Percentiles rank a stretch among this genome's conserved stretches.
Evolutionary conservation across 129 eudicot species (phyloP).

Genomic region (Artemisia annua): DNA sequence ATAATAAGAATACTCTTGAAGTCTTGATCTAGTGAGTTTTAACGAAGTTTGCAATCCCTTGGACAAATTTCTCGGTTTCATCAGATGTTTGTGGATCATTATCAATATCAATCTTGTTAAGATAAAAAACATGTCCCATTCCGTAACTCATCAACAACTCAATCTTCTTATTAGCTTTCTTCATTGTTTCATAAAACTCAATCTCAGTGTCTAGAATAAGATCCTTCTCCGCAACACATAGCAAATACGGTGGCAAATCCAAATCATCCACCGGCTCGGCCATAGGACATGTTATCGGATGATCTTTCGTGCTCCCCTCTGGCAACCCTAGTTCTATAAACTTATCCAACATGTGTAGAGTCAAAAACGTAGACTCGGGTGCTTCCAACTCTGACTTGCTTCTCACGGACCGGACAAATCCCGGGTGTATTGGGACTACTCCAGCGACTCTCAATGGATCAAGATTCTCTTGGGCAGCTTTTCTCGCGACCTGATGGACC

Average conservation of each 20-base stretch:
- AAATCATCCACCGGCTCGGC: slow-evolving; percentile 36
- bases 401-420: slow-evolving; percentile 44
- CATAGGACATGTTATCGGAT: slow-evolving; percentile 75
- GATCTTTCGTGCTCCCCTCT: slow-evolving; percentile 55
- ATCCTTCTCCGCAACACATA: slow-evolving; percentile 63
- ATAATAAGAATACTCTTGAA: not conserved
- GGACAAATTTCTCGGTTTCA: slow-evolving; percentile 35
- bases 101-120: slow-evolving; percentile 56
- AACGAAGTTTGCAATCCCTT: slow-evolving; percentile 42
- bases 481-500: slow-evolving; percentile 59
- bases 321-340: slow-evolving; percentile 53
- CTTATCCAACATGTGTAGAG: slow-evolving; percentile 60
- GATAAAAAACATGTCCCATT: slow-evolving; percentile 58
- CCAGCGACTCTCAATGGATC: slow-evolving; percentile 48
- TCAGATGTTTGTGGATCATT: slow-evolving; percentile 37
- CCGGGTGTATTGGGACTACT: slow-evolving; percentile 62
- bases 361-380: slow-evolving; percentile 58
- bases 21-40: slow-evolving; percentile 26
- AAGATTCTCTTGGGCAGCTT: slow-evolving; percentile 36
- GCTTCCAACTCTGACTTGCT: slow-evolving; percentile 67
- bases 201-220: slow-evolving; percentile 48
- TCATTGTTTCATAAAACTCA: slow-evolving; percentile 60
- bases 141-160: slow-evolving; percentile 49
- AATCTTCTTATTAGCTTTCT: slow-evolving; percentile 46
- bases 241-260: slow-evolving; percentile 46